phyloP scores from a whole-genome alignment of 164 flowering plant species.

The Litsea cubeba region DNA sequence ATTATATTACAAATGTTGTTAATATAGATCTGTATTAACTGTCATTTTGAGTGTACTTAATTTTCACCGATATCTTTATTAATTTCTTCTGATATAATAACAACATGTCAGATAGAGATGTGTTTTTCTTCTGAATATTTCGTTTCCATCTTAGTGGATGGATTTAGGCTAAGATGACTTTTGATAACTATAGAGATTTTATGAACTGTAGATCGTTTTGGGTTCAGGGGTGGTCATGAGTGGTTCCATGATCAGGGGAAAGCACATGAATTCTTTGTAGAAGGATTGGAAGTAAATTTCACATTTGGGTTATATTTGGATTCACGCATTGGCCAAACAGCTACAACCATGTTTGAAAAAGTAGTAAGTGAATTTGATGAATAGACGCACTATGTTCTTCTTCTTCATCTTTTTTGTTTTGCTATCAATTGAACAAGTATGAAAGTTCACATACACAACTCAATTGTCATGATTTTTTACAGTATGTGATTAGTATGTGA shows the following conservation, averaged over 20 bases:
- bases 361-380: too few relatives aligned
- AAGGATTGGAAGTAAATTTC: slow-evolving; percentile 28
- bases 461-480: slow-evolving; percentile 9
- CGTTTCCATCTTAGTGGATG: background rate
- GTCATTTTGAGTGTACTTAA: too few relatives aligned
- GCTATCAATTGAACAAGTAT: background rate
- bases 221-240: background rate
- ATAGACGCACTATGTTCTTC: background rate
- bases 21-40: too few relatives aligned
- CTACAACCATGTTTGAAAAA: slow-evolving; percentile 39
- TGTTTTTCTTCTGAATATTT: background rate
- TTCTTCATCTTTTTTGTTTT: background rate
- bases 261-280: slow-evolving; percentile 53
- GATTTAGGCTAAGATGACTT: too few relatives aligned
- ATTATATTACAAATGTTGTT: too few relatives aligned
- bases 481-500: too few relatives aligned
- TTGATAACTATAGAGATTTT: background rate
- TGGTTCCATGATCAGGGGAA: slow-evolving; percentile 54
- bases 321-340: slow-evolving; percentile 32
- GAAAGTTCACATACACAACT: too few relatives aligned
- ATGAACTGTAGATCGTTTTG: background rate
- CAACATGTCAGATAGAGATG: too few relatives aligned
- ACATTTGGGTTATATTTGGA: slow-evolving; percentile 38
- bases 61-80: too few relatives aligned
- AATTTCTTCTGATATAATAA: too few relatives aligned